These are phyloP conservation scores for Oropetium thomaeum DNA, from an alignment of 176 grass and related monocot species.

Conservation along the genomic window DNA sequence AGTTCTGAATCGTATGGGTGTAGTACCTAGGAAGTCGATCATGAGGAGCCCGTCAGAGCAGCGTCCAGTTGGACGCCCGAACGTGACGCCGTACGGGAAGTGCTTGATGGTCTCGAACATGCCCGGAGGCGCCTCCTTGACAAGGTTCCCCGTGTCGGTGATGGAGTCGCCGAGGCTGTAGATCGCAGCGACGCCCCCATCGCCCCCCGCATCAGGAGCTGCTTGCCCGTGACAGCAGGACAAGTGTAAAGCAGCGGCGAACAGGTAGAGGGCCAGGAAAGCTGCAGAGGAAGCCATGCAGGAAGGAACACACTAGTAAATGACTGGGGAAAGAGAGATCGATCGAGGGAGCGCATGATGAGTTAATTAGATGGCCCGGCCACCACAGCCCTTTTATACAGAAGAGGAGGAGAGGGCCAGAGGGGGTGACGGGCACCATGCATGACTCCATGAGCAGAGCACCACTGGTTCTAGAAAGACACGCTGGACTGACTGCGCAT, in stretches of 20 bases:
- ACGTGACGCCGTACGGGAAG: conserved; percentile 74
- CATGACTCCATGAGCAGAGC: not conserved
- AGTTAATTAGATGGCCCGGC: conserved; percentile 4
- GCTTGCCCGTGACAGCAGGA: not conserved
- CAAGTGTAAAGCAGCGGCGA: not conserved
- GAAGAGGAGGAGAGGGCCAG: not conserved
- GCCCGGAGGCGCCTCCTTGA: conserved; percentile 53
- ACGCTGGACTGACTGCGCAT: not conserved
- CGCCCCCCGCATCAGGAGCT: too few relatives aligned
- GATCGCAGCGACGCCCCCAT: conserved; percentile 49
- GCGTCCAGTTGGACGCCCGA: conserved; percentile 65
- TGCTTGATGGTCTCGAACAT: conserved; percentile 73
- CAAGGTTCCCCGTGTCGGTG: conserved; percentile 84
- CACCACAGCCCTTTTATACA: not conserved
- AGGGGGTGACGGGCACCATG: too few relatives aligned
- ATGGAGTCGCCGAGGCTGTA: conserved; percentile 98
- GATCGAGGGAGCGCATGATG: not conserved
- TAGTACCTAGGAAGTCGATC: conserved; percentile 83
- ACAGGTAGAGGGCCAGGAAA: not conserved
- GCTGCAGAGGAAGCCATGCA: conserved; percentile 44
- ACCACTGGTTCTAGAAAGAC: conserved; percentile 20
- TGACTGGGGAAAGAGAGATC: not conserved
- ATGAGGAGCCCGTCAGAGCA: conserved; percentile 98
- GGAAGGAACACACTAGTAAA: conserved; percentile 5
- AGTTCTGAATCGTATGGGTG: too few relatives aligned